Conservation (phyloP, 2,329 filamentous ascomycete genomes). For the Aureobasidium musti region DNA sequence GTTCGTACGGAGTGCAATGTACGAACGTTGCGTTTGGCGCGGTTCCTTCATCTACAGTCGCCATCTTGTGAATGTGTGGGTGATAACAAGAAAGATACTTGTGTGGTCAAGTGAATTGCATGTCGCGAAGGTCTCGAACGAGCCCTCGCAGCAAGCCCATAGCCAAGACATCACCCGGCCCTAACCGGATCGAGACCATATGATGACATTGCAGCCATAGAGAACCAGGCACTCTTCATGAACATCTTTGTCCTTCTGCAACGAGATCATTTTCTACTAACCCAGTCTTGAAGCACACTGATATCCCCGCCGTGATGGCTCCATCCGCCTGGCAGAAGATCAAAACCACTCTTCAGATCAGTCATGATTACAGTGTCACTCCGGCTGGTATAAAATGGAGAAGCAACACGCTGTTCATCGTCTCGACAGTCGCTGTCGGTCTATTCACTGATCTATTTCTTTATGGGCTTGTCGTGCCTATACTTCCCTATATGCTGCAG, state of each 20-base stretch:
- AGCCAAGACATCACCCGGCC: not conserved
- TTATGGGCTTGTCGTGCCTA: constrained; percentile 61
- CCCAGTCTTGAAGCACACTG: not conserved
- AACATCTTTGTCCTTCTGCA: not conserved
- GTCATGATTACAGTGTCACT: constrained; percentile 39
- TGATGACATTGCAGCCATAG: no score
- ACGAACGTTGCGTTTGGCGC: constrained; percentile 46
- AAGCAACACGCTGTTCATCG: constrained; percentile 61
- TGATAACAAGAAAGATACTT: not conserved
- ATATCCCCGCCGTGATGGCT: not conserved
- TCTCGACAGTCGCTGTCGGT: constrained; percentile 57
- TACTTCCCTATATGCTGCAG: constrained; percentile 59
- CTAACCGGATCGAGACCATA: not conserved
- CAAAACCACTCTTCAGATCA: constrained; percentile 42
- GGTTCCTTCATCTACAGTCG: constrained; percentile 26
- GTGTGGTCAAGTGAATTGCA: not conserved
- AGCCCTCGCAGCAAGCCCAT: not conserved
- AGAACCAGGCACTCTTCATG: not conserved
- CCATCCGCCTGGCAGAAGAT: constrained; percentile 30
- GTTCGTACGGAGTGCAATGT: constrained; percentile 48
- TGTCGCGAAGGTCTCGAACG: not conserved
- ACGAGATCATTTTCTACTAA: not conserved
- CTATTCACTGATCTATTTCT: constrained; percentile 62
- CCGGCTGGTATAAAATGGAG: constrained; percentile 53
- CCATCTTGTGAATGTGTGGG: not conserved